Conservation (phyloP, 495 filamentous ascomycete species). For the Tirmania nivea region DNA sequence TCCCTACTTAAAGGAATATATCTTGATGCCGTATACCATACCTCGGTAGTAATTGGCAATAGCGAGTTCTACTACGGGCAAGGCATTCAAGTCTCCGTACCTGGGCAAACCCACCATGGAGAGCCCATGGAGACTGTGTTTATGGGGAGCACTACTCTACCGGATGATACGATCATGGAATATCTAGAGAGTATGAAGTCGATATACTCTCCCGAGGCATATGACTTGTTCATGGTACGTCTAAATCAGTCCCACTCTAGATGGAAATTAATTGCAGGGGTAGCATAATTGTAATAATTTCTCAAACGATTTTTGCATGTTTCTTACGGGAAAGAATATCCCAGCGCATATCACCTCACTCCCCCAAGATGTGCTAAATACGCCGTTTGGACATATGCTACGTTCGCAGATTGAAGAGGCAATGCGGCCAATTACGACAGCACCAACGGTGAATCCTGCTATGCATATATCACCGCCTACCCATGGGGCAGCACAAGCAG, state of each 20-base stretch:
- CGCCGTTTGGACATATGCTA: conserved; percentile 80
- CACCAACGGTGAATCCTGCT: conserved; percentile 11
- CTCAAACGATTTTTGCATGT: conserved; percentile 77
- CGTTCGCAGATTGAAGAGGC: conserved; percentile 57
- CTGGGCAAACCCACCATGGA: conserved; percentile 71
- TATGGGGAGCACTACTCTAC: conserved; percentile 56
- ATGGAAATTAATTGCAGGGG: conserved; percentile 49
- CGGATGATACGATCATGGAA: conserved; percentile 65
- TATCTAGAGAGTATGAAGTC: conserved; percentile 66
- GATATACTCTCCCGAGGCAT: conserved; percentile 58
- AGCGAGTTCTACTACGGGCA: conserved; percentile 53
- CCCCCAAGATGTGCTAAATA: conserved; percentile 66
- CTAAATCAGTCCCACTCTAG: not conserved
- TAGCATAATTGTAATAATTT: conserved; percentile 98
- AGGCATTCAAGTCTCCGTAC: conserved; percentile 49
- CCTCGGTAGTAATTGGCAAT: conserved; percentile 62
- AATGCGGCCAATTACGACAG: conserved; percentile 25
- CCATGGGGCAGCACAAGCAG: not conserved
- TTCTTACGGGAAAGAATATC: conserved; percentile 74
- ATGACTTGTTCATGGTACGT: conserved; percentile 1
- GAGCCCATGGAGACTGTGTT: conserved; percentile 52
- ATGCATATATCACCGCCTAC: conserved; percentile 7
- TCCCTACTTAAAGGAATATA: conserved; percentile 32
- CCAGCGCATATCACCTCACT: conserved; percentile 74
- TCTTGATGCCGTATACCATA: conserved; percentile 81